phyloP scores from a whole-genome alignment of 2,329 filamentous ascomycete genomes.

The Dactylellina cionopaga region DNA sequence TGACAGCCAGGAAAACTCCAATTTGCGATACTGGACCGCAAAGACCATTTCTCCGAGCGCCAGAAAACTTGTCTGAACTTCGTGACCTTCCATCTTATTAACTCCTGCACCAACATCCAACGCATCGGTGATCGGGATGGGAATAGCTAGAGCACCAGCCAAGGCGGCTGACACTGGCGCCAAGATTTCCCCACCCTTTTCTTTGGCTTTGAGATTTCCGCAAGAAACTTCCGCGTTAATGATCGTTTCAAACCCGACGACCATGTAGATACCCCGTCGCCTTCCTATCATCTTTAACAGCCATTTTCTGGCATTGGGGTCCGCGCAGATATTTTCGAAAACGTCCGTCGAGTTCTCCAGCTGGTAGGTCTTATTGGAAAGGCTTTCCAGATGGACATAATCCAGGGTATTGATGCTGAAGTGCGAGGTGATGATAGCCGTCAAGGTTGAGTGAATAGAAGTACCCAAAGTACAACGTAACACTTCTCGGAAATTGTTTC shows the following conservation, averaged over 20 bases:
- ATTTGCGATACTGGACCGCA: constrained; percentile 3
- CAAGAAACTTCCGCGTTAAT: not conserved
- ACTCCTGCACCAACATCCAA: not conserved
- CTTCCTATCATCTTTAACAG: no score
- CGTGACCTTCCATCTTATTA: not conserved
- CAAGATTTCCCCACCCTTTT: not conserved
- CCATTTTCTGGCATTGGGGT: not conserved
- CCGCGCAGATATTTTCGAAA: not conserved
- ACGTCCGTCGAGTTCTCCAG: constrained; percentile 2
- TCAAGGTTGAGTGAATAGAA: not conserved
- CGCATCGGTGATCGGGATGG: not conserved
- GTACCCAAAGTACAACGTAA: not conserved
- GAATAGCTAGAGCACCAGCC: not conserved
- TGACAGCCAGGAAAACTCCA: constrained; percentile 3
- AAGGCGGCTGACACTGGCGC: not conserved
- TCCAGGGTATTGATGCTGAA: not conserved
- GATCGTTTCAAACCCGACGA: not conserved
- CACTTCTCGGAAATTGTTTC: not conserved
- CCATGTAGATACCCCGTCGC: not conserved
- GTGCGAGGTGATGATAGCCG: not conserved
- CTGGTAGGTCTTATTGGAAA: constrained; percentile 1
- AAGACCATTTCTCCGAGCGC: not conserved
- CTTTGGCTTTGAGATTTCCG: not conserved
- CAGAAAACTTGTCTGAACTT: not conserved
- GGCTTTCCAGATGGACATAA: not conserved